Conservation (phyloP, 495 filamentous ascomycete genomes). For the Aspergillus coremiiformis region DNA sequence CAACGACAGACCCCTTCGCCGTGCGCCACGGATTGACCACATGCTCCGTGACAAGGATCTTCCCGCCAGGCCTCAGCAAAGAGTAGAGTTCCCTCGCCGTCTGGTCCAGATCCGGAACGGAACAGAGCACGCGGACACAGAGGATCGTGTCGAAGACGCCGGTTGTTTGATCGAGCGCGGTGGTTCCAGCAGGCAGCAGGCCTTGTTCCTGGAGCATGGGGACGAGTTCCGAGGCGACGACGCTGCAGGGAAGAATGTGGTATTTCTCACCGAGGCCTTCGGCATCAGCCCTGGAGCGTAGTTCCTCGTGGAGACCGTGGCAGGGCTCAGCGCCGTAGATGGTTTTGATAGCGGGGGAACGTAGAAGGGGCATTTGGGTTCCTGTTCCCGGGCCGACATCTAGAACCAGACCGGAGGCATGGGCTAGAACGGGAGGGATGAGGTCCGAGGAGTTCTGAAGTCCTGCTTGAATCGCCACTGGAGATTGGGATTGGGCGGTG, state of each 20-base stretch:
- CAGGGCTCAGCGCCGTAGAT: conserved; percentile 69
- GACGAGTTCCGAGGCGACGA: conserved; percentile 44
- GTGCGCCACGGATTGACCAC: conserved; percentile 44
- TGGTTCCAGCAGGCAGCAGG: conserved; percentile 17
- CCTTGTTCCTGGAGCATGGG: conserved; percentile 31
- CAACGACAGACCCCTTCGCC: conserved; percentile 43
- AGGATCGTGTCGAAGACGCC: conserved; percentile 59
- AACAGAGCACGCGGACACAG: conserved; percentile 64
- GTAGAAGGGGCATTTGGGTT: conserved; percentile 39
- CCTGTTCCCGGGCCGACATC: conserved; percentile 48
- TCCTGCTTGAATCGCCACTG: conserved; percentile 1
- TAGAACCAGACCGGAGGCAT: conserved; percentile 33
- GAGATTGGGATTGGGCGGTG: conserved; percentile 5
- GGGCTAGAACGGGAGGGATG: conserved; percentile 33
- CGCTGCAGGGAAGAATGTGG: conserved; percentile 54
- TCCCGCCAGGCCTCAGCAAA: conserved; percentile 58
- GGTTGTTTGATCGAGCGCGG: background rate
- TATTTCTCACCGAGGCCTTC: conserved; percentile 54
- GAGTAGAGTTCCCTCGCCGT: conserved; percentile 53
- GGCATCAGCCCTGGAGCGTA: conserved; percentile 38
- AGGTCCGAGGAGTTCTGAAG: conserved; percentile 25
- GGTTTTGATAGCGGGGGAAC: conserved; percentile 39
- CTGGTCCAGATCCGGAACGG: conserved; percentile 53
- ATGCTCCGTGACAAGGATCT: conserved; percentile 67
- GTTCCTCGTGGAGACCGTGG: conserved; percentile 39